Evolutionary conservation across 2,329 filamentous ascomycete genomes (phyloP).

Genomic region (Ceratocystis colombiana): DNA sequence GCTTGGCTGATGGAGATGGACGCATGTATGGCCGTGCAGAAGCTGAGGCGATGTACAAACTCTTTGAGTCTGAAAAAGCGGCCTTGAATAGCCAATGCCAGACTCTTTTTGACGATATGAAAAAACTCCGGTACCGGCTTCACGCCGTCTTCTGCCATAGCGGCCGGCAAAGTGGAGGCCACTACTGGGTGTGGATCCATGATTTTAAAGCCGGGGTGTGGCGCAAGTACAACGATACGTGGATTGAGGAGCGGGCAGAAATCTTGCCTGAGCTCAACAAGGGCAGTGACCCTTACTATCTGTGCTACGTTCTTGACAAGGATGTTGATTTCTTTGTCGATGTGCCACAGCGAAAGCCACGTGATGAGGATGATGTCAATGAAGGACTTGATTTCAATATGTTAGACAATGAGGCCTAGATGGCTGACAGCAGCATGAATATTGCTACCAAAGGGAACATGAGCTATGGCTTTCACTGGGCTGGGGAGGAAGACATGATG

Average conservation of each 20-base stretch:
- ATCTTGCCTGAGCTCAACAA: slow-evolving; percentile 59
- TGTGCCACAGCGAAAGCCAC: slow-evolving; percentile 35
- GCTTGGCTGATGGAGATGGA: neutral
- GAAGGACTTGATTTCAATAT: slow-evolving; percentile 16
- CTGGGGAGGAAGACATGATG: neutral
- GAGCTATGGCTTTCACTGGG: neutral
- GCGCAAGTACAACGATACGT: slow-evolving; percentile 89
- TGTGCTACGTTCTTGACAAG: slow-evolving; percentile 69
- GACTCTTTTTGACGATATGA: slow-evolving; percentile 52
- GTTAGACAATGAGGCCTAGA: slow-evolving; percentile 20
- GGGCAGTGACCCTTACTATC: slow-evolving; percentile 68
- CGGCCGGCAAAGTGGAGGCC: slow-evolving; percentile 61
- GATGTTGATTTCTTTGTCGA: slow-evolving; percentile 46
- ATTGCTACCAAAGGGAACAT: neutral
- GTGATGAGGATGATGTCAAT: slow-evolving; percentile 18
- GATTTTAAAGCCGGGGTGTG: slow-evolving; percentile 71
- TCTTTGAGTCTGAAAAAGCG: slow-evolving; percentile 35
- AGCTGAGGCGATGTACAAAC: slow-evolving; percentile 16
- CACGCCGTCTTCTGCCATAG: slow-evolving; percentile 92
- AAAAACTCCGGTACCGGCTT: slow-evolving; percentile 63
- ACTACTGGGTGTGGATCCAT: slow-evolving; percentile 95
- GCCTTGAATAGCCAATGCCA: slow-evolving; percentile 31
- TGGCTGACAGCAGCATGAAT: slow-evolving; percentile 10
- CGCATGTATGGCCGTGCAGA: slow-evolving; percentile 9
- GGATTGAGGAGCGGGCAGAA: slow-evolving; percentile 56